phyloP scores from a whole-genome alignment of 192 early-diverging fungal genomes.

The Entomortierella beljakovae region DNA sequence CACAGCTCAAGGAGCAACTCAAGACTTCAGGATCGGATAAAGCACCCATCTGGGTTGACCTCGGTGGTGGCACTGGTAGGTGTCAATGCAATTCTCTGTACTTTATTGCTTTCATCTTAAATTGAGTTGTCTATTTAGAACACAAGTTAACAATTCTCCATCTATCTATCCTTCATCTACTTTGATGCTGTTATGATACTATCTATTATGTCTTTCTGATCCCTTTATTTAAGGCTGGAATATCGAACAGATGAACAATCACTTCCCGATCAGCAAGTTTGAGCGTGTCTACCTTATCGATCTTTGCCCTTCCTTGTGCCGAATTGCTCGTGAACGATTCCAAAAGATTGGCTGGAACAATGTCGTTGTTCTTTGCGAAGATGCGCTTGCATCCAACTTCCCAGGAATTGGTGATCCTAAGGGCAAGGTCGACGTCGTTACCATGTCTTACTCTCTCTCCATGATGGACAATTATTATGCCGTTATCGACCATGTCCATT shows the following conservation, averaged over 20 bases:
- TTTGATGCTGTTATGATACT: no score
- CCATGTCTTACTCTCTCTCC: slow-evolving; percentile 90
- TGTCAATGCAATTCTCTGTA: no score
- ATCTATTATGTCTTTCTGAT: neutral
- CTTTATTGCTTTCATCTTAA: no score
- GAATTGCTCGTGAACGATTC: slow-evolving; percentile 81
- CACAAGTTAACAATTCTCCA: no score
- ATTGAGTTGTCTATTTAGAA: no score
- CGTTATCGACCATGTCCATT: slow-evolving; percentile 75
- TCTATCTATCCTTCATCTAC: no score
- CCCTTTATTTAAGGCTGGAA: slow-evolving; percentile 64
- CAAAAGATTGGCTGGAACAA: slow-evolving; percentile 82
- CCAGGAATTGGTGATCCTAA: slow-evolving; percentile 66
- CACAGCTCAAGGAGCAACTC: slow-evolving; percentile 68
- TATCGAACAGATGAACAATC: slow-evolving; percentile 81
- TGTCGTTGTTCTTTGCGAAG: slow-evolving; percentile 82
- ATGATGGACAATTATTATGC: slow-evolving; percentile 85
- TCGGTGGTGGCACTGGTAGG: slow-evolving; percentile 75
- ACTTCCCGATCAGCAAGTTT: slow-evolving; percentile 81
- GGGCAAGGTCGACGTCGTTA: slow-evolving; percentile 78
- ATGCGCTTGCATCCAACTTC: slow-evolving; percentile 77
- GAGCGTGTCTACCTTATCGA: slow-evolving; percentile 84
- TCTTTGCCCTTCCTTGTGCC: slow-evolving; percentile 84
- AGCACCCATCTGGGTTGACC: slow-evolving; percentile 69
- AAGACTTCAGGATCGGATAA: slow-evolving; percentile 20